Base-by-base conservation (phyloP, 768 basidiomycete species). In the Daedaleopsis sinensis region DNA sequence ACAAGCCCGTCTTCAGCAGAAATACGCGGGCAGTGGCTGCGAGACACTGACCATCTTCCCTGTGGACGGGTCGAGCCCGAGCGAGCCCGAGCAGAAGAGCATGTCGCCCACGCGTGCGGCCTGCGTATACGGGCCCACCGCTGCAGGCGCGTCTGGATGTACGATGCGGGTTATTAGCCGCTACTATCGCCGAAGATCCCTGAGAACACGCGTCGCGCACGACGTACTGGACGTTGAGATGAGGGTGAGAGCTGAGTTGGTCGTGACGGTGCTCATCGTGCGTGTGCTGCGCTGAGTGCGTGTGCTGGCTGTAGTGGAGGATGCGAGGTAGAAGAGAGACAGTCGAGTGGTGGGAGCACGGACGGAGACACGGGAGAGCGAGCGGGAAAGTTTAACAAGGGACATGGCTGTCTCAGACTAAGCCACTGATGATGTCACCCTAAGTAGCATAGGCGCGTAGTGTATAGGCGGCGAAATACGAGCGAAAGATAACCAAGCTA, bases 41-140 rank as follows among this genome's bases (percentile, higher is more conserved):
- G 54, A 19, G 27, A 11, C 43, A 65, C 69, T 36, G 18, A 93
- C 89, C 68, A 96, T 77, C 68, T 87, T 78, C 75, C 85, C 87
- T 13, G 86, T 86, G 35, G 76, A 70, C 12, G 94, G 91, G 70
- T 91, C 84, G 58, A 97, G 79, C 2, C 93, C 90, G 69, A 98
- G 90, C 72, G 88, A 91, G 50, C 96, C 96, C 2, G 94, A 96
- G 48, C 87, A 81, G 77, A 96, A 99, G 65, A 98, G 84, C 60
- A 94, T 82, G 67, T 91, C 86, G 53, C 91, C 91, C 54, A 83
- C 82, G 70, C 90, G 91, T 77, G 96, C 84, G 5, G 88, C 96
- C 78, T 96, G 91, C 1, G 86, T 87, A 77, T 96, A 96, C 36
- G 94, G 94, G 0, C 93, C 93, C 61, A 94, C 85, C 0, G 92